A percentile compares a stretch with the other conserved stretches of the same genome.
Evolutionary conservation across 148 eudicot species (phyloP).

Genomic region (Rhododendron ovatum): DNA sequence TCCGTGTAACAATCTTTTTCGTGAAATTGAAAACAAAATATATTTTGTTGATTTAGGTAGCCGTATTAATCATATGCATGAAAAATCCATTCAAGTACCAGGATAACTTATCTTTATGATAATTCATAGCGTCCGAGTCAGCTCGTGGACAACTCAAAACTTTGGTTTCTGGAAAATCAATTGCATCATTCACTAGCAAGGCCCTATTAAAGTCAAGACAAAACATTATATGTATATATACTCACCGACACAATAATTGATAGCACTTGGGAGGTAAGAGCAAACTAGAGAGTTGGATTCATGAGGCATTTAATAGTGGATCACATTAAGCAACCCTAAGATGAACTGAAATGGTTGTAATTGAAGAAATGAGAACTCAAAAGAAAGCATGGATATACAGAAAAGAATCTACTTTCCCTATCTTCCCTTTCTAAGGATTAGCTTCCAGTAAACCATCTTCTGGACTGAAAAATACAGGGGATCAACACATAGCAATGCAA

Average conservation of each 20-base stretch:
- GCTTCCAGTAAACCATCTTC: slow-evolving; percentile 1
- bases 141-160: background rate
- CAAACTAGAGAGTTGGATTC: background rate
- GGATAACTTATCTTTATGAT: background rate
- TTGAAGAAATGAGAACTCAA: background rate
- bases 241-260: too few relatives aligned
- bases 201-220: background rate
- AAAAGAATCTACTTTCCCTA: background rate
- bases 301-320: too few relatives aligned
- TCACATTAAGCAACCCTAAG: background rate
- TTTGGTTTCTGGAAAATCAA: too few relatives aligned
- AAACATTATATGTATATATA: background rate
- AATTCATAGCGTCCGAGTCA: background rate
- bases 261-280: background rate
- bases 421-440: background rate
- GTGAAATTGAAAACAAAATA: too few relatives aligned
- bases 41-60: too few relatives aligned
- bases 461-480: background rate
- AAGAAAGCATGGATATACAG: background rate
- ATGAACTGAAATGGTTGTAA: background rate
- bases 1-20: too few relatives aligned
- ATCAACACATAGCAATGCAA: background rate
- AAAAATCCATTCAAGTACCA: background rate
- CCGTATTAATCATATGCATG: too few relatives aligned
- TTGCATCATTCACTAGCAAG: background rate